phyloP scores from a whole-genome alignment of 2,329 filamentous ascomycete genomes.

The Epichloe amarillans region DNA sequence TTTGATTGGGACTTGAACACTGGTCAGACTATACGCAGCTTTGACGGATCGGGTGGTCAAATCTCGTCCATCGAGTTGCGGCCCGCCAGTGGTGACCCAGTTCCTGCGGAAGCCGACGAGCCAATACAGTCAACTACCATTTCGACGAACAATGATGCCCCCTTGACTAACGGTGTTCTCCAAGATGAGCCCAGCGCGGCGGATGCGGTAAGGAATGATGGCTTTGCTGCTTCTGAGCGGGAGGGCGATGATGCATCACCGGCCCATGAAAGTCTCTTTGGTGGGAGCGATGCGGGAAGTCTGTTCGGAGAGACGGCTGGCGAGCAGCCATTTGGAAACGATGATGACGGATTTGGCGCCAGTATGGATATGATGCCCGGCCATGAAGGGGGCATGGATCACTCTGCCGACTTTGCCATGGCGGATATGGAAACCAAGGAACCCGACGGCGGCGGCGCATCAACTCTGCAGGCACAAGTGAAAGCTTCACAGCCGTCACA shows the following conservation, averaged over 20 bases:
- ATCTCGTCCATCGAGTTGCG: constrained; percentile 80
- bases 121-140: constrained; percentile 52
- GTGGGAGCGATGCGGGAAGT: constrained; percentile 64
- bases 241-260: constrained; percentile 54
- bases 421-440: constrained; percentile 15
- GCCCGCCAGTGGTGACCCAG: constrained; percentile 59
- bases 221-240: constrained; percentile 12
- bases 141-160: constrained; percentile 57
- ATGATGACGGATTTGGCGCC: constrained; percentile 72
- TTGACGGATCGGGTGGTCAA: constrained; percentile 66
- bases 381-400: constrained; percentile 26
- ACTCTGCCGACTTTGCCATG: constrained; percentile 31
- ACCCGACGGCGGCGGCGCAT: background rate
- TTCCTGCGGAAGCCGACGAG: constrained; percentile 61
- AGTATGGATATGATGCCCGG: constrained; percentile 47
- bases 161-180: constrained; percentile 37
- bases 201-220: constrained; percentile 10
- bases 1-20: constrained; percentile 92
- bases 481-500: background rate
- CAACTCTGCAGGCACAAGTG: background rate
- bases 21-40: constrained; percentile 61
- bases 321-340: constrained; percentile 55
- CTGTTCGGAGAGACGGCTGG: constrained; percentile 69
- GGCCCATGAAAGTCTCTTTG: constrained; percentile 69
- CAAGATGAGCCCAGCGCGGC: constrained; percentile 11